A percentile compares a stretch with the other conserved stretches of the same genome.
These are phyloP conservation scores for Schoenoplectus triqueter DNA, from an alignment of 202 grass and related monocot genomes.

Conservation along the genomic window DNA sequence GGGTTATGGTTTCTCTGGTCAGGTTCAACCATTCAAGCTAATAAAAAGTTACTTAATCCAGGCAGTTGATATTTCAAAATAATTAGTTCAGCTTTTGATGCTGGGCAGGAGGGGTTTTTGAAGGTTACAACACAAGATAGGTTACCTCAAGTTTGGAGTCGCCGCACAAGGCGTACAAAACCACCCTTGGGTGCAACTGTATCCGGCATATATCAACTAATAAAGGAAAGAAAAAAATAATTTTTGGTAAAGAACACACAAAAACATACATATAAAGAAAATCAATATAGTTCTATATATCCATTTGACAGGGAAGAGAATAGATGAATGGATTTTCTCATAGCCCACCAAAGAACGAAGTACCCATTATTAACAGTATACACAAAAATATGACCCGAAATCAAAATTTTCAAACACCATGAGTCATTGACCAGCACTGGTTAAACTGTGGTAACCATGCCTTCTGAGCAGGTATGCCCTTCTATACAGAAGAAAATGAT, in stretches of 20 bases:
- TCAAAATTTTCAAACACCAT: neutral
- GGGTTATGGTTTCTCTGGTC: neutral
- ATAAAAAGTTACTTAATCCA: neutral
- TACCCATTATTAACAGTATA: conserved; percentile 15
- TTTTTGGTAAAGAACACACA: conserved; percentile 20
- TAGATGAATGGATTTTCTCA: conserved; percentile 3
- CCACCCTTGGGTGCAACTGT: conserved; percentile 95
- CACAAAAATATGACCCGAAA: neutral
- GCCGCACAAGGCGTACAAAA: conserved; percentile 90
- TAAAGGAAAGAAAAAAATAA: conserved; percentile 29
- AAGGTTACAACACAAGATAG: conserved; percentile 1
- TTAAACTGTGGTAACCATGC: conserved; percentile 19
- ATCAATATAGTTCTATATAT: conserved; percentile 34
- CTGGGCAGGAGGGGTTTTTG: neutral
- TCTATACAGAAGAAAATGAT: neutral
- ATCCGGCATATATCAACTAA: conserved; percentile 94
- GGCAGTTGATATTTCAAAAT: neutral
- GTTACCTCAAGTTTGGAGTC: conserved; percentile 73
- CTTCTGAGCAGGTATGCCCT: neutral
- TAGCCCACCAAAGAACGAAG: conserved; percentile 5
- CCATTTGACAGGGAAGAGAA: neutral
- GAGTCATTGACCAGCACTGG: neutral
- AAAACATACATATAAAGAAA: neutral
- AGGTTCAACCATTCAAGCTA: neutral
- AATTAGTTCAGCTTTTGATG: neutral